A percentile compares a stretch with the other conserved stretches of the same genome.
These are phyloP conservation scores for Ogataea corticis DNA, from an alignment of 805 yeast genomes.

Conservation along the genomic window DNA sequence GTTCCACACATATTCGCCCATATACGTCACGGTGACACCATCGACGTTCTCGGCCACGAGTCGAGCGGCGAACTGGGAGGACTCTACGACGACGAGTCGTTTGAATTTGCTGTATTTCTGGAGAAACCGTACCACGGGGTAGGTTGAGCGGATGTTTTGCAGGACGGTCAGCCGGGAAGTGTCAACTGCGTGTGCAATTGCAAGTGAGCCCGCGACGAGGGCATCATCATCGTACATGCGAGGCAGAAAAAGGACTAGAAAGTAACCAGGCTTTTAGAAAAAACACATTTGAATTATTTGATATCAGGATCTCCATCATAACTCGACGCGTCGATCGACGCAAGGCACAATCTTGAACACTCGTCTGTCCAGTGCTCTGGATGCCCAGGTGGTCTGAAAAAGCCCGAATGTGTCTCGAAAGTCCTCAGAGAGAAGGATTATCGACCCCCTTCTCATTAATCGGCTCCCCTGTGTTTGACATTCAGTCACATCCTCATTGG, in stretches of 20 bases:
- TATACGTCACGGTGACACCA: not conserved
- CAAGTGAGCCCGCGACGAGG: slow-evolving; percentile 5
- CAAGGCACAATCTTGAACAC: not conserved
- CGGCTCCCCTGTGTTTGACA: not conserved
- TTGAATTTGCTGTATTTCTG: slow-evolving; percentile 5
- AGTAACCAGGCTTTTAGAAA: no score
- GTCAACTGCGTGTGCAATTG: slow-evolving; percentile 17
- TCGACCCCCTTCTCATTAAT: no score
- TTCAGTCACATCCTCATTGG: slow-evolving; percentile 1
- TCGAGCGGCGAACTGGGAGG: slow-evolving; percentile 10
- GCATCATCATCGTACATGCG: slow-evolving; percentile 3
- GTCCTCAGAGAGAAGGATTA: no score
- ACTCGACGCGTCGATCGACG: slow-evolving; percentile 1
- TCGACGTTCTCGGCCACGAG: slow-evolving; percentile 8
- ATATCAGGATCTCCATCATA: no score
- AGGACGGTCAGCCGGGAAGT: slow-evolving; percentile 5
- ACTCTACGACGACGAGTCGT: slow-evolving; percentile 11
- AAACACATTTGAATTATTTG: no score
- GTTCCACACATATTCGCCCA: not conserved
- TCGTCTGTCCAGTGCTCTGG: no score
- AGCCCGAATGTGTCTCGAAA: no score
- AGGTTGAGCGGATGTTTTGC: slow-evolving; percentile 12
- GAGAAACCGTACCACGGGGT: slow-evolving; percentile 10
- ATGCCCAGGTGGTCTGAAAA: no score
- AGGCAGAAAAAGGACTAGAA: no score